Evolutionary conservation across 2,329 filamentous ascomycete species (phyloP), one percentile per base, ranked within the genome.

Genomic region (Aaosphaeria arxii): DNA sequence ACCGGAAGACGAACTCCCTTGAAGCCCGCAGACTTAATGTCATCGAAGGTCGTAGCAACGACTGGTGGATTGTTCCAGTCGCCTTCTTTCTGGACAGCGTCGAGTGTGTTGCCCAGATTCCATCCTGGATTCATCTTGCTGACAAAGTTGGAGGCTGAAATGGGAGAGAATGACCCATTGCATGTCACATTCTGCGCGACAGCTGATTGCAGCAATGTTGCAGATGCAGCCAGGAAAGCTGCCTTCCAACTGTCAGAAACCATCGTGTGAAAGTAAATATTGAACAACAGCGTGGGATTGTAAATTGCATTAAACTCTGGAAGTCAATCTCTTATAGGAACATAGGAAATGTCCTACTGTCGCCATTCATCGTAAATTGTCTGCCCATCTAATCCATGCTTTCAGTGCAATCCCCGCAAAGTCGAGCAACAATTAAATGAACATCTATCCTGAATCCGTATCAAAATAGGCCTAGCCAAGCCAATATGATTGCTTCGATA

Each of bases 41-140:
- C 69, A 40, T 78, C 71, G 48, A 85, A 81, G 0, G 79, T 82
- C 1, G 62, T 59, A 2, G 67, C 68, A 5, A 74, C 67, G 1
- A 82, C 42, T 7, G 42, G 31, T 7, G 30, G 42, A 17, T 44
- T 44, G 30, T 43, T 80, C 81, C 81, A 84, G 3, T 75, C 78
- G 5, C 78, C 80, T 59, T 85, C 82, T 43, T 75, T 69, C 5
- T 80, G 75, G 6, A 75, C 64, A 1, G 80, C 79, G 57, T 84
- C 82, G 30, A 84, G 72, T 0, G 80, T 82, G 47, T 84, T 84
- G 7, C 81, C 82, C 6, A 83, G 55, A 53, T 84, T 84, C 81
- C 81, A 84, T 6, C 81, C 81, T 0, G 80, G 70, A 43, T 78
- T 78, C 38, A 82, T 69, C 6, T 69, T 73, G 5, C 71, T 69